Percentiles rank a stretch among this genome's conserved stretches.
These are phyloP conservation scores for Fusarium brachygibbosum DNA, from an alignment of 2,329 filamentous ascomycete species.

Conservation along the genomic window DNA sequence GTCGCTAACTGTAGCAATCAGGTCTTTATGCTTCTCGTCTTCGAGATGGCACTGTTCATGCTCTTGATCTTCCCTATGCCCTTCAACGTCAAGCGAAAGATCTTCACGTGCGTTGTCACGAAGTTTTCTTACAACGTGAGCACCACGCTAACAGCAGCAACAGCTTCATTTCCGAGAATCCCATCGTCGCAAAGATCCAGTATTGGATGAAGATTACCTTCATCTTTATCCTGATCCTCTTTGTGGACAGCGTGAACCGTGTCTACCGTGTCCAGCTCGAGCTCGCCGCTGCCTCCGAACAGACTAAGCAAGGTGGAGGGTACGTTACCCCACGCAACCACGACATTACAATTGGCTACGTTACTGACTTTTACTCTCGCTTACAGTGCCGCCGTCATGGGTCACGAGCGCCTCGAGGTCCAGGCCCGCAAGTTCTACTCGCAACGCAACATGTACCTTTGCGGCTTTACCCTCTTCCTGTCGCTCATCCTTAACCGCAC, in stretches of 20 bases:
- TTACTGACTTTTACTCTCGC: slow-evolving; percentile 39
- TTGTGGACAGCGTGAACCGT: slow-evolving; percentile 94
- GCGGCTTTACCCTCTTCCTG: slow-evolving; percentile 98
- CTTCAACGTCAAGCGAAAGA: slow-evolving; percentile 84
- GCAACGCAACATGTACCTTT: slow-evolving; percentile 99
- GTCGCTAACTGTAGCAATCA: slow-evolving; percentile 56
- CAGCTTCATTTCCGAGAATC: slow-evolving; percentile 94
- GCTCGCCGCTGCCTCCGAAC: slow-evolving; percentile 78
- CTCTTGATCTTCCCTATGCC: slow-evolving; percentile 88
- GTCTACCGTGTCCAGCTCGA: slow-evolving; percentile 98
- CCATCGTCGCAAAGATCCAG: slow-evolving; percentile 87
- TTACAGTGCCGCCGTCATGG: slow-evolving; percentile 76
- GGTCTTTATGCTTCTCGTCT: slow-evolving; percentile 86
- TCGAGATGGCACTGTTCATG: slow-evolving; percentile 87
- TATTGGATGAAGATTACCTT: slow-evolving; percentile 99
- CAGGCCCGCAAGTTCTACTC: slow-evolving; percentile 99
- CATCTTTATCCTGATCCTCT: slow-evolving; percentile 98
- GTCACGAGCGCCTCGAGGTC: slow-evolving; percentile 96
- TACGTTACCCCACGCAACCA: slow-evolving; percentile 55
- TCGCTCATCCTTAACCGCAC: slow-evolving; percentile 99
- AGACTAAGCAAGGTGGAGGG: slow-evolving; percentile 58
- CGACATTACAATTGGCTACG: slow-evolving; percentile 3
- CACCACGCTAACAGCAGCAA: slow-evolving; percentile 16
- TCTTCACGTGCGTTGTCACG: slow-evolving; percentile 74
- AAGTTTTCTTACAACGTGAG: not conserved